phyloP scores from a whole-genome alignment of 1,139 yeast species.

The Kodamaea suecica region DNA sequence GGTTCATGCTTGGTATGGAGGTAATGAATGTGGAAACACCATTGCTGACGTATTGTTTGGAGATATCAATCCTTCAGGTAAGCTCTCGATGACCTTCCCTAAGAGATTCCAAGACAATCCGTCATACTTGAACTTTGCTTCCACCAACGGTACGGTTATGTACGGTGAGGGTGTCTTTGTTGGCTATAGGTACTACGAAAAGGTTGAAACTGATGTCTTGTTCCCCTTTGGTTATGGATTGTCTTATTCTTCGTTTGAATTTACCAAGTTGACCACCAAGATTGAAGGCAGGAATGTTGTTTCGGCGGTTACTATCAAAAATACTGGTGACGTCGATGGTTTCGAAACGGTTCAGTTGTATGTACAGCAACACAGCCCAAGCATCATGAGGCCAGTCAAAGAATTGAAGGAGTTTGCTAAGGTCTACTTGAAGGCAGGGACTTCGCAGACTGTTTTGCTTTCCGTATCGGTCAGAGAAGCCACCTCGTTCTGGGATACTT shows the following conservation, averaged over 20 bases:
- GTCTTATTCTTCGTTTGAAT: slow-evolving; percentile 49
- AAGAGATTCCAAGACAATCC: slow-evolving; percentile 22
- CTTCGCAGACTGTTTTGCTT: slow-evolving; percentile 33
- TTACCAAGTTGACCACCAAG: slow-evolving; percentile 14
- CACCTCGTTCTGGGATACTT: slow-evolving; percentile 53
- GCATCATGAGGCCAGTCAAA: slow-evolving; percentile 50
- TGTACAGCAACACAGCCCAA: slow-evolving; percentile 36
- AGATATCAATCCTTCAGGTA: slow-evolving; percentile 27
- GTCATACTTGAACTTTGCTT: slow-evolving; percentile 18
- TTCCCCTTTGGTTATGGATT: slow-evolving; percentile 64
- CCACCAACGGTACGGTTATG: slow-evolving; percentile 43
- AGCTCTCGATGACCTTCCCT: slow-evolving; percentile 27
- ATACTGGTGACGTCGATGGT: slow-evolving; percentile 43
- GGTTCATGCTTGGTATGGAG: slow-evolving; percentile 49
- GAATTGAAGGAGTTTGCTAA: slow-evolving; percentile 58
- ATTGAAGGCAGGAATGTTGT: slow-evolving; percentile 11
- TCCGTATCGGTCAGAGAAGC: slow-evolving; percentile 46
- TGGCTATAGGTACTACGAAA: slow-evolving; percentile 61
- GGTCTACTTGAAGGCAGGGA: slow-evolving; percentile 41
- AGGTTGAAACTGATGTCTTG: slow-evolving; percentile 40
- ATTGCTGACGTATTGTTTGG: slow-evolving; percentile 30
- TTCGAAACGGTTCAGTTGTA: slow-evolving; percentile 50
- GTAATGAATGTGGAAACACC: slow-evolving; percentile 28
- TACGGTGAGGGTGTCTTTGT: slow-evolving; percentile 58
- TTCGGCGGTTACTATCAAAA: slow-evolving; percentile 38